A percentile compares a stretch with the other conserved stretches of the same genome.
These are phyloP conservation scores for Ustilago esculenta DNA, from an alignment of 1,284 basidiomycete genomes.

Conservation along the genomic window DNA sequence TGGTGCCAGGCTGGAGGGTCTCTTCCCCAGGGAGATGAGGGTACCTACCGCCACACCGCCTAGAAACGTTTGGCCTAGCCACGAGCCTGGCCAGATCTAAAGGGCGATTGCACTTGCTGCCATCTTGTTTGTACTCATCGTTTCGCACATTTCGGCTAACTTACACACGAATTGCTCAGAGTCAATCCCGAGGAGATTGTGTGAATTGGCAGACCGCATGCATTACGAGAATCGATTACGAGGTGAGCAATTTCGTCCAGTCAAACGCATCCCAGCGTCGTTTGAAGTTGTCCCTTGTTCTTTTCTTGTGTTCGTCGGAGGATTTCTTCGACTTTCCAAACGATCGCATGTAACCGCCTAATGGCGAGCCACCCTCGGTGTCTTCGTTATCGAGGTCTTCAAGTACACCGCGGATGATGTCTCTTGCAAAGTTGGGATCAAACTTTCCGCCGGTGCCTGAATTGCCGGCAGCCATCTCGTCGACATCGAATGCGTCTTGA, in stretches of 20 bases:
- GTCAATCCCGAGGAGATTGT: no score
- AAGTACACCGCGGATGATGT: constrained; percentile 91
- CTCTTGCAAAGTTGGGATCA: constrained; percentile 77
- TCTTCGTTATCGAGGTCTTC: constrained; percentile 84
- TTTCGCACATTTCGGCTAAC: no score
- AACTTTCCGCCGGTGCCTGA: constrained; percentile 28
- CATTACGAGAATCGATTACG: neutral
- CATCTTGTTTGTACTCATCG: constrained; percentile 5
- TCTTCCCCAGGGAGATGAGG: constrained; percentile 64
- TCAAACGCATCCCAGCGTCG: constrained; percentile 68
- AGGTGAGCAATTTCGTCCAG: constrained; percentile 67
- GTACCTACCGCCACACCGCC: constrained; percentile 61
- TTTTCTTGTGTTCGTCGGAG: constrained; percentile 76
- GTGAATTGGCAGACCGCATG: no score
- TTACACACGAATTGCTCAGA: no score
- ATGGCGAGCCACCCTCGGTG: neutral
- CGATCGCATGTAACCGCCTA: constrained; percentile 6
- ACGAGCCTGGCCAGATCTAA: constrained; percentile 9
- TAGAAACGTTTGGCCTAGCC: constrained; percentile 48
- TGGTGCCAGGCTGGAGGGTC: constrained; percentile 56
- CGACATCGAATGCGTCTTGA: constrained; percentile 71
- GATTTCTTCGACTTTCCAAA: constrained; percentile 71
- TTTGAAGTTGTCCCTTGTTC: constrained; percentile 73
- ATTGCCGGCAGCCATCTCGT: constrained; percentile 26
- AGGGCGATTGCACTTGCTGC: neutral